Percentiles rank a stretch among this genome's conserved stretches.
Evolutionary conservation across 306 rosid species (phyloP).

Genomic region (Dalbergia cochinchinensis): DNA sequence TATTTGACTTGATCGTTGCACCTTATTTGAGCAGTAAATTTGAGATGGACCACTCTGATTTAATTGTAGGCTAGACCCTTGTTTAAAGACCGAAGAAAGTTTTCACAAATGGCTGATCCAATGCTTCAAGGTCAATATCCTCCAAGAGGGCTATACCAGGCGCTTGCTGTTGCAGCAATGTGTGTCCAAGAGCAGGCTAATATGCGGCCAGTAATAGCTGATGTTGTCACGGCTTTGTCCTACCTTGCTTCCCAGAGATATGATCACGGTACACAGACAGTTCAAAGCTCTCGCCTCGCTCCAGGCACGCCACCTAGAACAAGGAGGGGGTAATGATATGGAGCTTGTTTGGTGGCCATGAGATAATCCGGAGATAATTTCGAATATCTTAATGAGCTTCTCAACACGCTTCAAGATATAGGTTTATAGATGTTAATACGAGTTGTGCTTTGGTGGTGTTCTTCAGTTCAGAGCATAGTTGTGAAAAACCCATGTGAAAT

Average conservation of each 20-base stretch:
- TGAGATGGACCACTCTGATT: constrained; percentile 35
- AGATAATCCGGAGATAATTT: constrained; percentile 36
- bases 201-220: constrained; percentile 91
- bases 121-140: constrained; percentile 90
- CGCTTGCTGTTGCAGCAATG: constrained; percentile 97
- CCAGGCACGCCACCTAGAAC: constrained; percentile 75
- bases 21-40: constrained; percentile 28
- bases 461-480: constrained; percentile 45
- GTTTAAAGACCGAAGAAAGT: constrained; percentile 77
- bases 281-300: constrained; percentile 62
- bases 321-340: constrained; percentile 57
- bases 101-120: constrained; percentile 95
- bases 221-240: constrained; percentile 91
- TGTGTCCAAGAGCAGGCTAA: constrained; percentile 96
- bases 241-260: constrained; percentile 85
- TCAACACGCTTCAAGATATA: constrained; percentile 41
- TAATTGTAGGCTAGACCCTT: constrained; percentile 83
- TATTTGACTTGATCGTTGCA: constrained; percentile 6
- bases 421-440: constrained; percentile 56
- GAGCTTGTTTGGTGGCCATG: constrained; percentile 50
- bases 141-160: constrained; percentile 88
- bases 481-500: constrained; percentile 16
- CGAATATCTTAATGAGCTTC: constrained; percentile 29
- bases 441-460: constrained; percentile 44
- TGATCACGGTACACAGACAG: constrained; percentile 58